These are phyloP conservation scores for Neurospora sp. DNA, from an alignment of 495 filamentous ascomycete species.

Conservation along the genomic window DNA sequence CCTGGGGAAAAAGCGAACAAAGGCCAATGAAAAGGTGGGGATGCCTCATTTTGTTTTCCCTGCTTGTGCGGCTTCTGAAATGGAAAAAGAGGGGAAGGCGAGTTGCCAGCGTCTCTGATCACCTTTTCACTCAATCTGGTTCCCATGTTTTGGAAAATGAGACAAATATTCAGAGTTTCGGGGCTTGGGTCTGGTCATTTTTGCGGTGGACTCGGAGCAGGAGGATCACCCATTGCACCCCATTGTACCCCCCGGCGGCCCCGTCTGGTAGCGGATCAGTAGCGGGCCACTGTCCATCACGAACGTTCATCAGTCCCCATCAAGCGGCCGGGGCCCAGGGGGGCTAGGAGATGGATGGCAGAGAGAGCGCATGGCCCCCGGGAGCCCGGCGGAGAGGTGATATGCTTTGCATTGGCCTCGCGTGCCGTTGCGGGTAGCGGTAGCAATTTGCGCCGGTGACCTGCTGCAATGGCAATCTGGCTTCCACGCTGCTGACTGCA, in stretches of 20 bases:
- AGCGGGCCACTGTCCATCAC: background rate
- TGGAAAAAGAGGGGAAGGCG: background rate
- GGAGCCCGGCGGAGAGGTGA: background rate
- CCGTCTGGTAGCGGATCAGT: background rate
- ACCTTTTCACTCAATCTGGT: background rate
- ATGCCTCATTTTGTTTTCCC: background rate
- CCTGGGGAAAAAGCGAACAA: background rate
- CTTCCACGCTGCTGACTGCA: background rate
- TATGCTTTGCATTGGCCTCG: background rate
- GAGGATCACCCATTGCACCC: background rate
- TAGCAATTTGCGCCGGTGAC: background rate
- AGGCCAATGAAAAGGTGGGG: background rate
- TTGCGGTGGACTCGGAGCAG: background rate
- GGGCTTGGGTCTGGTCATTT: background rate
- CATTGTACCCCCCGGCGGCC: background rate
- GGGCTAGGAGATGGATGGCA: background rate
- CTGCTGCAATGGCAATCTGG: background rate
- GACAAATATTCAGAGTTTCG: background rate
- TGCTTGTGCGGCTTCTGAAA: background rate
- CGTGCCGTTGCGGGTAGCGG: background rate
- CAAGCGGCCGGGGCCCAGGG: background rate
- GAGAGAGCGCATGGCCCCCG: background rate
- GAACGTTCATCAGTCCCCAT: background rate
- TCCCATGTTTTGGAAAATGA: background rate
- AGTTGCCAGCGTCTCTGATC: background rate